Conservation (phyloP, 257 asterid genomes). For the Parsonsia alboflavescens region DNA sequence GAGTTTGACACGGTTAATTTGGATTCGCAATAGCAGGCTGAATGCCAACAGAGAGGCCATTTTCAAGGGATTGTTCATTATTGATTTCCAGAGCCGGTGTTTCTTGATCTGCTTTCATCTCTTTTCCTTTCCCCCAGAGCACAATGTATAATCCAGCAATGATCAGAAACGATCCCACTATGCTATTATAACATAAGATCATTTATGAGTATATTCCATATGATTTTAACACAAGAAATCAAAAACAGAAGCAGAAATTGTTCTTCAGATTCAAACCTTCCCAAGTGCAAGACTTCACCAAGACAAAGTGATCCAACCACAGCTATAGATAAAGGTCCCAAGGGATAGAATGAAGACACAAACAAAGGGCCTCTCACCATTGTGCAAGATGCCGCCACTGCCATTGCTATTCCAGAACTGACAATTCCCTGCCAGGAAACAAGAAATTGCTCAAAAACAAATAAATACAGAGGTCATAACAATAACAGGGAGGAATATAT, state of each 20-base stretch:
- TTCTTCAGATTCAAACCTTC: conserved; percentile 26
- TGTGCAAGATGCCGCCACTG: conserved; percentile 26
- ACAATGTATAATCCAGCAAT: conserved; percentile 25
- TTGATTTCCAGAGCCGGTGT: not conserved
- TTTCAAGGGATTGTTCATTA: not conserved
- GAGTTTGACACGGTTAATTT: too few species aligned
- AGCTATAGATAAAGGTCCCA: conserved; percentile 32
- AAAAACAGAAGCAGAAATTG: not conserved
- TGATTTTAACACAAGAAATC: too few species aligned
- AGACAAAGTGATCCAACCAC: conserved; percentile 30
- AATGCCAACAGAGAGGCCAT: too few species aligned
- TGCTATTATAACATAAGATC: conserved; percentile 10
- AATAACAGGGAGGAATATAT: not conserved
- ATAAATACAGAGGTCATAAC: too few species aligned
- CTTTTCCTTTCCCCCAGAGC: conserved; percentile 35
- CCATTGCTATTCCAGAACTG: conserved; percentile 25
- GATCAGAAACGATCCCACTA: conserved; percentile 32
- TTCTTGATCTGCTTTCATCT: conserved; percentile 1
- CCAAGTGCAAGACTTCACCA: conserved; percentile 27
- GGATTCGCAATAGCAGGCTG: too few species aligned
- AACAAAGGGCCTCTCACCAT: conserved; percentile 33
- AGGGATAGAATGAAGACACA: conserved; percentile 30
- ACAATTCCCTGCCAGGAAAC: conserved; percentile 27
- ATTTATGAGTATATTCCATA: not conserved
- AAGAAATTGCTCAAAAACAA: not conserved